Base-by-base conservation (phyloP, 1,284 basidiomycete species). In the Malassezia globosa region DNA sequence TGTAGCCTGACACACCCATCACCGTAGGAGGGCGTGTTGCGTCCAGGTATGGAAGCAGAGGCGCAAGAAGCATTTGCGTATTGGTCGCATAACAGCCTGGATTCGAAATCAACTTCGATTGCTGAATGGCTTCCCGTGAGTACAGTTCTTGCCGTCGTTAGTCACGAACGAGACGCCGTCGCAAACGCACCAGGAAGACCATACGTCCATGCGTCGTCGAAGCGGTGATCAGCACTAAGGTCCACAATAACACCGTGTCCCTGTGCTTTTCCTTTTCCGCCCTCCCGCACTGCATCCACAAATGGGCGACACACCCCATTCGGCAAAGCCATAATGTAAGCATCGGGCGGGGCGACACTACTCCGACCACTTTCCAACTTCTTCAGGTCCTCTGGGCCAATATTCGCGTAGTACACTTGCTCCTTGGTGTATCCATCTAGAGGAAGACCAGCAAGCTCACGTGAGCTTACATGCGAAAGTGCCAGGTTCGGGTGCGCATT, bases 171-270 rank as follows among this genome's bases (percentile, higher is more conserved):
- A 18, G 59, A 70, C 89, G n/a, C n/a, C n/a, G n/a, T n/a, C n/a
- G n/a, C n/a, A n/a, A n/a, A n/a, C n/a, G 85, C 80, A 97, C 94
- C 92, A 75, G 94, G 92, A 75, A 99, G 81, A 64, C 92, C 92
- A 72, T 99, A 99, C 55, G 85, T 87, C 92, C 92, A 99, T 42
- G 80, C 82, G 39, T 82, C 77, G 77, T 95, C 87, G 72, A 97
- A 97, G 52, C 92, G 78, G 73, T 89, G 89, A 75, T 99, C 92
- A 35, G 92, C 94, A 61, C 87, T 81, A 56, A 99, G 76, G 72
- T 99, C 92, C 39, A 97, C 83, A 43, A 97, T 60, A 11, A 52
- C 56, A 18, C 63, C 64, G 29, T 77, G 33, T 85, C 86, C 65
- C 82, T 84, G 68, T 78, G 80, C 37, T 73, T 76, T 54, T 68